Base-by-base conservation (phyloP, 2,329 filamentous ascomycete genomes). In the Ceratocystis colombiana region DNA sequence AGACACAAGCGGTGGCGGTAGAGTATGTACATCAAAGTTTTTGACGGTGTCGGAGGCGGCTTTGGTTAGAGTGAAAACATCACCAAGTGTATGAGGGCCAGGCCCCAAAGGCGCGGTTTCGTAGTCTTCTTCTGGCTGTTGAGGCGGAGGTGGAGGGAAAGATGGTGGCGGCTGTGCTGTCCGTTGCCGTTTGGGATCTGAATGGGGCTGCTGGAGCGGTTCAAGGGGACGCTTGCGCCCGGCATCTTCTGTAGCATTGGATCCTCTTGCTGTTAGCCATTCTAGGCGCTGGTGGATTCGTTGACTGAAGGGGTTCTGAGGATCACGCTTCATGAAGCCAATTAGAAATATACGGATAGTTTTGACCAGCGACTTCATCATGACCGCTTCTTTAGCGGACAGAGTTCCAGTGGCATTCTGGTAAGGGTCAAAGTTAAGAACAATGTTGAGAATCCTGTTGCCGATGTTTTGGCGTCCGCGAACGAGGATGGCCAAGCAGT, bases 321-420 rank as follows among this genome's bases (percentile, higher is more conserved):
- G 89, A 71, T 94, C 91, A 72, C 92, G 83, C 77, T 93, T 93
- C 70, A 88, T 80, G 64, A 96, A 79, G 75, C 96, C 92, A 64
- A 92, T 82, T 48, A 97, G 80, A 61, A 99, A 78, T 70, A 91
- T 85, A 71, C 91, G 84, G 2, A 89, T 89, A 28, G 94, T 99
- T 73, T 96, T 90, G 75, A 96, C 93, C 85, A 99, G 94, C 4
- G 93, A 97, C 75, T 87, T 90, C 68, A 96, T 82, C 71, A 93
- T 84, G 68, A 99, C 88, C 71, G 88, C 90, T 62, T 84, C 83
- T 73, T 86, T 90, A 2, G 90, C 83, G 0, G 88, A 93, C 79
- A 95, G 83, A 2, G 88, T 86, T 1, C 85, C 84, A 71, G 84
- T 88, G 44, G 30, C n/a, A 70, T 90, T 83, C 75, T 88, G 90